Conservation (phyloP, 2,329 filamentous ascomycete genomes). For the Aspergillus ibericus region DNA sequence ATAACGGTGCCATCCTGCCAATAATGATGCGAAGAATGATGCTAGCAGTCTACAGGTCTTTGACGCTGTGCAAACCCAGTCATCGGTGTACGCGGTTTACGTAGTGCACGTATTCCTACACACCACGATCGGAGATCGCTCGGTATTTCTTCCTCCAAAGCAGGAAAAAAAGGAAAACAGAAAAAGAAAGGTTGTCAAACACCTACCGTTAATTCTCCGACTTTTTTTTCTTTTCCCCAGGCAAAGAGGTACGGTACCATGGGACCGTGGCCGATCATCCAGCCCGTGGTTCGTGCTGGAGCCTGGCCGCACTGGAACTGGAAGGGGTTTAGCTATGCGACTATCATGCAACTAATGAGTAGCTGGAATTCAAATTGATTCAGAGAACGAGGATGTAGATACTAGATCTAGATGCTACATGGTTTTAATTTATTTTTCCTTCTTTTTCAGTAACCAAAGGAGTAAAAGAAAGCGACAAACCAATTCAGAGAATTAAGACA, state of each 20-base stretch:
- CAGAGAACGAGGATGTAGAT: too few species aligned
- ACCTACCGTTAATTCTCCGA: not conserved
- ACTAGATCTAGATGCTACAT: too few species aligned
- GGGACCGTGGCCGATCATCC: constrained; percentile 6
- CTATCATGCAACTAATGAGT: not conserved
- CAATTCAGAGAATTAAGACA: not conserved
- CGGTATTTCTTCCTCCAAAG: not conserved
- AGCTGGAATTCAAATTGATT: not conserved
- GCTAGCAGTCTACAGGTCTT: not conserved
- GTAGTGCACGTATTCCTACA: not conserved
- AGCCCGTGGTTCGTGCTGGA: constrained; percentile 5
- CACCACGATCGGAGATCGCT: not conserved
- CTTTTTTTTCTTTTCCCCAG: not conserved
- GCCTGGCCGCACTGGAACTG: not conserved
- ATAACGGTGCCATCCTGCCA: not conserved
- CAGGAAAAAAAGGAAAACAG: not conserved
- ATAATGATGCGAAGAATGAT: not conserved
- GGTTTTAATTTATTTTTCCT: too few species aligned
- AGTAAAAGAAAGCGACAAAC: too few species aligned
- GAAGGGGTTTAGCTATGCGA: not conserved
- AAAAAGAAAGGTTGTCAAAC: not conserved
- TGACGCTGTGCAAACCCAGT: not conserved
- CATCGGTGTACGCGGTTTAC: not conserved
- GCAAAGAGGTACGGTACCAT: not conserved
- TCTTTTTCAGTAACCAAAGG: too few species aligned